A percentile compares a stretch with the other conserved stretches of the same genome.
Evolutionary conservation across 2,329 filamentous ascomycete genomes (phyloP).

Genomic region (Dothistroma pini): DNA sequence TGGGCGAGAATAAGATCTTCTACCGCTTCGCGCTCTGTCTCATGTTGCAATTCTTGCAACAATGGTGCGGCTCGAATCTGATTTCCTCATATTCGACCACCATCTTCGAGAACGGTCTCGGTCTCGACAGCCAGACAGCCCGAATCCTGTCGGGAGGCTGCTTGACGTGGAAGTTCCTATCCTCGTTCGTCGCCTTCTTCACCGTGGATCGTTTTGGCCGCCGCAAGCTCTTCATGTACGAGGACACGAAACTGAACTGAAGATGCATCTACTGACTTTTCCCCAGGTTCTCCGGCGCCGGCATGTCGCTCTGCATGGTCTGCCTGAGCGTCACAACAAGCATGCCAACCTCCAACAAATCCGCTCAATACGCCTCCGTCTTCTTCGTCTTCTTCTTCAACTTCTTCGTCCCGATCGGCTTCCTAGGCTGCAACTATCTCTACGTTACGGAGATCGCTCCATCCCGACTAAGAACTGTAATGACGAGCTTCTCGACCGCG

Average conservation of each 20-base stretch:
- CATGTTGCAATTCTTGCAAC: conserved; percentile 50
- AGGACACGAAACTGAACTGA: conserved; percentile 9
- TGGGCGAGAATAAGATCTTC: conserved; percentile 48
- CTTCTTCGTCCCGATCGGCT: conserved; percentile 58
- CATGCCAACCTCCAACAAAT: conserved; percentile 40
- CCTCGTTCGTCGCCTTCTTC: conserved; percentile 49
- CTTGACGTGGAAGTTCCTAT: conserved; percentile 54
- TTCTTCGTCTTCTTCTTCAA: conserved; percentile 60
- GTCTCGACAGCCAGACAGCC: conserved; percentile 37
- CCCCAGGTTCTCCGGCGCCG: conserved; percentile 42
- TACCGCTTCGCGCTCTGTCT: conserved; percentile 53
- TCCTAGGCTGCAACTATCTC: conserved; percentile 58
- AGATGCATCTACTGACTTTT: conserved; percentile 50
- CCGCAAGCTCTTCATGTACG: conserved; percentile 47
- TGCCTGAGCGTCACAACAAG: conserved; percentile 52
- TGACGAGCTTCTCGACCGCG: conserved; percentile 55
- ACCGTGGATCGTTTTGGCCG: conserved; percentile 52
- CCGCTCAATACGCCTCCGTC: conserved; percentile 51
- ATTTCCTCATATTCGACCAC: conserved; percentile 31
- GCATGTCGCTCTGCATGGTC: conserved; percentile 56
- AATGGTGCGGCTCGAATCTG: conserved; percentile 47
- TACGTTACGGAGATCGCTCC: conserved; percentile 59
- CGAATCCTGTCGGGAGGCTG: conserved; percentile 48
- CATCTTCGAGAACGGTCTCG: conserved; percentile 35
- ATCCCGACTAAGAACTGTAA: conserved; percentile 49